Conservation (phyloP, 2,329 filamentous ascomycete species). For the Colletotrichum plurivorum region DNA sequence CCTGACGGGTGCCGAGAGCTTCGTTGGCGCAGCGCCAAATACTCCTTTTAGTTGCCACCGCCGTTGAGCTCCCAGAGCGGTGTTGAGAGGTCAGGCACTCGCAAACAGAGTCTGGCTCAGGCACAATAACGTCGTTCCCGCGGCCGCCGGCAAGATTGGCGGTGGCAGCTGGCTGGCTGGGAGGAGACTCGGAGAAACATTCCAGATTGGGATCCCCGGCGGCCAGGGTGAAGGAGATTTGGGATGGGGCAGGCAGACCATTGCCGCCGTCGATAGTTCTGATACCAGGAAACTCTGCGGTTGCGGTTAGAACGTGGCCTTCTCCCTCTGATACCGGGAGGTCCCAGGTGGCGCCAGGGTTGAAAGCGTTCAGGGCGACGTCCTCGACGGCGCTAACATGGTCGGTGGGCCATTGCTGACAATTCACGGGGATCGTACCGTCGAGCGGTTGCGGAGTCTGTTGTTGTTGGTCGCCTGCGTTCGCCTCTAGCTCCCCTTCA, state of each 20-base stretch:
- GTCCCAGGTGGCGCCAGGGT: neutral
- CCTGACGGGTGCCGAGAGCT: slow-evolving; percentile 35
- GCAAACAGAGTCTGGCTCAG: slow-evolving; percentile 19
- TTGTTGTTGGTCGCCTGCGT: neutral
- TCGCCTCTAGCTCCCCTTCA: slow-evolving; percentile 1
- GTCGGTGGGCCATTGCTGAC: slow-evolving; percentile 1
- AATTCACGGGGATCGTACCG: neutral
- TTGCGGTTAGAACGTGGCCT: neutral
- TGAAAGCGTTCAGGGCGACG: neutral
- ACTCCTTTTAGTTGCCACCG: slow-evolving; percentile 16
- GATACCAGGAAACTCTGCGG: neutral
- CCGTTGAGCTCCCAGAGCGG: neutral
- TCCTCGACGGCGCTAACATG: neutral
- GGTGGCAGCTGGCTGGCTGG: neutral
- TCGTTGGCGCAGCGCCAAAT: slow-evolving; percentile 45
- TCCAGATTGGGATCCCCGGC: slow-evolving; percentile 10
- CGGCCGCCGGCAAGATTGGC: too few species aligned
- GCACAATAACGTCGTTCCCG: slow-evolving; percentile 17
- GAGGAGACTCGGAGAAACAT: neutral
- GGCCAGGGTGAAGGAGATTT: neutral
- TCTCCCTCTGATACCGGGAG: neutral
- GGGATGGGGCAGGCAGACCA: neutral
- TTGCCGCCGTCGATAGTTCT: neutral
- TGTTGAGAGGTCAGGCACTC: slow-evolving; percentile 5
- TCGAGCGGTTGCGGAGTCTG: neutral